Conservation (phyloP, 805 yeast species). For the baker's yeast (Saccharomyces cerevisiae) region DNA sequence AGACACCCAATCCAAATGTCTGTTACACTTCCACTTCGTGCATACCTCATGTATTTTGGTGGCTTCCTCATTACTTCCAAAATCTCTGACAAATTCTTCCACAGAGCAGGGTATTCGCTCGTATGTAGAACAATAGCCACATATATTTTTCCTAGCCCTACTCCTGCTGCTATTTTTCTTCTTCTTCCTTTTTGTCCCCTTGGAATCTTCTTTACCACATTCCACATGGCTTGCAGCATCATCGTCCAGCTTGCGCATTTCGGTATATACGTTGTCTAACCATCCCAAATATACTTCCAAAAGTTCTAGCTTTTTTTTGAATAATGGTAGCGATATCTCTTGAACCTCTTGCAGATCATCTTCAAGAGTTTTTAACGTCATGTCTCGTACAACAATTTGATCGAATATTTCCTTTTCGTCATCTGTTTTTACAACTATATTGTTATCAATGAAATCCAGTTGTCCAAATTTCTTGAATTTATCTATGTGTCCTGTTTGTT, state of each 20-base stretch:
- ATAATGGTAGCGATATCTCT: constrained; percentile 9
- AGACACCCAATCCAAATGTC: constrained; percentile 27
- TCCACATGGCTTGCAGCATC: neutral
- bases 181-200: constrained; percentile 12
- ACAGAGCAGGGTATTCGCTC: constrained; percentile 9
- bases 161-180: constrained; percentile 5
- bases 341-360: constrained; percentile 7
- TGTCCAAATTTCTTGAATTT: constrained; percentile 18
- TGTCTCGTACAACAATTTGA: constrained; percentile 13
- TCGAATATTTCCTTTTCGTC: constrained; percentile 12
- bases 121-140: constrained; percentile 21
- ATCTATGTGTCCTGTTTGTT: constrained; percentile 2
- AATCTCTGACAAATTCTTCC: constrained; percentile 12
- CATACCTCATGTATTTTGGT: constrained; percentile 17
- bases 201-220: neutral
- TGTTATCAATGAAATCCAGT: constrained; percentile 12
- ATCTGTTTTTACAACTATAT: constrained; percentile 6
- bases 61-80: constrained; percentile 3
- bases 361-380: constrained; percentile 11
- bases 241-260: constrained; percentile 6
- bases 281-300: constrained; percentile 28
- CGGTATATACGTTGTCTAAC: constrained; percentile 18
- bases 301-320: constrained; percentile 6
- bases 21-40: constrained; percentile 20
- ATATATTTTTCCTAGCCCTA: constrained; percentile 15